These are phyloP conservation scores for Penstemon barbatus DNA, from an alignment of 257 asterid species.

Conservation along the genomic window DNA sequence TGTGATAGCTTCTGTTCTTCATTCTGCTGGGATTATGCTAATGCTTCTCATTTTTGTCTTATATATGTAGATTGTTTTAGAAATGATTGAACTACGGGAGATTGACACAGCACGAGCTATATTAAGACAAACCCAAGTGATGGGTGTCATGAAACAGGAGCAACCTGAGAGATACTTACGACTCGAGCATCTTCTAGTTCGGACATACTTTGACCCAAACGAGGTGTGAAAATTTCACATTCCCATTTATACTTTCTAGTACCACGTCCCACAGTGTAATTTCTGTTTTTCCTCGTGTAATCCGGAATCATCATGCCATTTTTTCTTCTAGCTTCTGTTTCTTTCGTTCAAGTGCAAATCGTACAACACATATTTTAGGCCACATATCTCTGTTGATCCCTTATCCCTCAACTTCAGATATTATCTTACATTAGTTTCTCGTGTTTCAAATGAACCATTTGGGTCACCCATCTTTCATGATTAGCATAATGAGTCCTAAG, in stretches of 20 bases:
- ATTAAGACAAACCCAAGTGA: constrained; percentile 92
- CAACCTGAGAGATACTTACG: constrained; percentile 92
- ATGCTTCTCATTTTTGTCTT: constrained; percentile 13
- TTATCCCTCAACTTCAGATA: too few relatives aligned
- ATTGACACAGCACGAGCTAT: constrained; percentile 96
- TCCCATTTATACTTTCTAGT: neutral
- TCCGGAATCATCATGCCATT: neutral
- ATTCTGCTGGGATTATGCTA: constrained; percentile 17
- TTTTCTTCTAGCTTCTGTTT: neutral
- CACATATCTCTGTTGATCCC: too few relatives aligned
- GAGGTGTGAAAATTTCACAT: constrained; percentile 53
- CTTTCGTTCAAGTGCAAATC: too few relatives aligned
- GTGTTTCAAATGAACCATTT: too few relatives aligned
- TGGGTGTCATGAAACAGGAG: constrained; percentile 99
- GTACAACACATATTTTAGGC: too few relatives aligned
- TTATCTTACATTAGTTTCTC: too few relatives aligned
- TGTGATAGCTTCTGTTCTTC: neutral
- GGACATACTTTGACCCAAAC: constrained; percentile 91
- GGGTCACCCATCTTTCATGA: too few relatives aligned
- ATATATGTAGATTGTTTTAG: constrained; percentile 72
- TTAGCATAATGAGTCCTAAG: too few relatives aligned
- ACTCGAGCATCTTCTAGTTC: constrained; percentile 90
- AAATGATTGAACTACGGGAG: constrained; percentile 99
- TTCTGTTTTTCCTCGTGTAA: neutral
- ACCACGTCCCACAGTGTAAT: neutral